Percentiles rank a stretch among this genome's conserved stretches.
phyloP scores from a whole-genome alignment of 345 rosid species.

The Rhodomyrtus tomentosa region DNA sequence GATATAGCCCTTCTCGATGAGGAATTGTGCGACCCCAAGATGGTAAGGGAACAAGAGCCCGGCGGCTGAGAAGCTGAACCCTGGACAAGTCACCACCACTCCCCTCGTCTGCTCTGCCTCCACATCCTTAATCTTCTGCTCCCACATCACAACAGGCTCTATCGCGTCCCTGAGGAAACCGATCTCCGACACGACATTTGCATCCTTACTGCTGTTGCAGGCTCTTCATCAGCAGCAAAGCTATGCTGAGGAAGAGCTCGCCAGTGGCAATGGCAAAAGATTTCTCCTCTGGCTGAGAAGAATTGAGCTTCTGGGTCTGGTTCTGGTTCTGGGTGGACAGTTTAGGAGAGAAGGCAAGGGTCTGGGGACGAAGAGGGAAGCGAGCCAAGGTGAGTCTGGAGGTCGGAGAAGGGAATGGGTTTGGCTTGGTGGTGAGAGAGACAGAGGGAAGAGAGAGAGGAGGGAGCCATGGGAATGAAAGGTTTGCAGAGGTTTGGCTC shows the following conservation, averaged over 20 bases:
- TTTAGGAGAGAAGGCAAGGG: not conserved
- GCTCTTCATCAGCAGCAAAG: constrained; percentile 31
- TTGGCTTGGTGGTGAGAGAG: constrained; percentile 15
- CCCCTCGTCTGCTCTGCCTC: constrained; percentile 72
- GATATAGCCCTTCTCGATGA: constrained; percentile 82
- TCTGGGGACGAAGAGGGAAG: not conserved
- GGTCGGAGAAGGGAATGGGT: not conserved
- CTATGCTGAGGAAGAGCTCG: constrained; percentile 61
- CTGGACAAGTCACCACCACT: constrained; percentile 56
- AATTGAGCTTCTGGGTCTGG: not conserved
- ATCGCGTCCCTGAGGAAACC: constrained; percentile 8
- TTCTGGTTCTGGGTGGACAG: not conserved
- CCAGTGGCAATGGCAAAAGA: constrained; percentile 66
- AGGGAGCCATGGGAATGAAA: constrained; percentile 15
- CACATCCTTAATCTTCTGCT: constrained; percentile 62
- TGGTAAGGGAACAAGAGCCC: constrained; percentile 46
- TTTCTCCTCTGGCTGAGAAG: constrained; percentile 27
- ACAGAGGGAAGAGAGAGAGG: constrained; percentile 10
- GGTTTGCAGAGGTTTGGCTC: not conserved
- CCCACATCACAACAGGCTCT: constrained; percentile 78
- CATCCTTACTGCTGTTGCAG: not conserved
- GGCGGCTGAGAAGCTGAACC: constrained; percentile 64
- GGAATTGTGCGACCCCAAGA: constrained; percentile 79
- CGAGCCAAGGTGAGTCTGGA: not conserved
- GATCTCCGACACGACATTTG: not conserved